Evolutionary conservation across 1,284 basidiomycete species (phyloP).

Genomic region (Ustilago tritici): DNA sequence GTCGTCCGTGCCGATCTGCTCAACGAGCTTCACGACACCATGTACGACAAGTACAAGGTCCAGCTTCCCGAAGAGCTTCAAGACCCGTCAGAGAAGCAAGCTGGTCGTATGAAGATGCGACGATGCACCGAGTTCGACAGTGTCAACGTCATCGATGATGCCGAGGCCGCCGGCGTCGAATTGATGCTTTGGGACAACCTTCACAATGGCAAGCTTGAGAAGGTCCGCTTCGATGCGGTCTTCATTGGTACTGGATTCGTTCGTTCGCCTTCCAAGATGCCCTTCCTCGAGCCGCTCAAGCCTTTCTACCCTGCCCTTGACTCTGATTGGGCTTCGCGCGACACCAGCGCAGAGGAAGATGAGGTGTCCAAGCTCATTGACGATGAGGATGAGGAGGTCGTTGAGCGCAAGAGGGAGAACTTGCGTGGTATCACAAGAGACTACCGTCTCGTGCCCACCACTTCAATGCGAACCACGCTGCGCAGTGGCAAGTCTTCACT

Average conservation of each 20-base stretch:
- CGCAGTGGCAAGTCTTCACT: constrained; percentile 40
- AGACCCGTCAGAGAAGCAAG: constrained; percentile 44
- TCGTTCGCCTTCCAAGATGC: constrained; percentile 48
- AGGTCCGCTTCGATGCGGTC: constrained; percentile 59
- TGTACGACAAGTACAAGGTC: constrained; percentile 64
- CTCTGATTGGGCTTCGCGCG: constrained; percentile 34
- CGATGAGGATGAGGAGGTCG: constrained; percentile 53
- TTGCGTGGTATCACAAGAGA: constrained; percentile 66
- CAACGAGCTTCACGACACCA: constrained; percentile 59
- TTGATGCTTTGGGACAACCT: constrained; percentile 42
- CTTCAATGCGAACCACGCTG: constrained; percentile 14
- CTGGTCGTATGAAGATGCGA: constrained; percentile 48
- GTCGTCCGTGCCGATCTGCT: constrained; percentile 64
- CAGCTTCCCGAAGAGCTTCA: constrained; percentile 60
- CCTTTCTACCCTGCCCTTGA: constrained; percentile 59
- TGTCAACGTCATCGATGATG: constrained; percentile 25
- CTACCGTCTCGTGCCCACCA: constrained; percentile 60
- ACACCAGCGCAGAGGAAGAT: constrained; percentile 46
- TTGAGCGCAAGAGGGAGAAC: constrained; percentile 44
- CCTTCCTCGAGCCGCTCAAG: constrained; percentile 55
- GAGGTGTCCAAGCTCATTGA: constrained; percentile 44
- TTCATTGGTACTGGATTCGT: constrained; percentile 67
- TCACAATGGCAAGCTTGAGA: constrained; percentile 34
- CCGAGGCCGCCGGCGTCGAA: constrained; percentile 28
- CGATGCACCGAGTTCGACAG: constrained; percentile 44